These are phyloP conservation scores for Geranium rotundifolium DNA, from an alignment of 345 rosid genomes.

Conservation along the genomic window DNA sequence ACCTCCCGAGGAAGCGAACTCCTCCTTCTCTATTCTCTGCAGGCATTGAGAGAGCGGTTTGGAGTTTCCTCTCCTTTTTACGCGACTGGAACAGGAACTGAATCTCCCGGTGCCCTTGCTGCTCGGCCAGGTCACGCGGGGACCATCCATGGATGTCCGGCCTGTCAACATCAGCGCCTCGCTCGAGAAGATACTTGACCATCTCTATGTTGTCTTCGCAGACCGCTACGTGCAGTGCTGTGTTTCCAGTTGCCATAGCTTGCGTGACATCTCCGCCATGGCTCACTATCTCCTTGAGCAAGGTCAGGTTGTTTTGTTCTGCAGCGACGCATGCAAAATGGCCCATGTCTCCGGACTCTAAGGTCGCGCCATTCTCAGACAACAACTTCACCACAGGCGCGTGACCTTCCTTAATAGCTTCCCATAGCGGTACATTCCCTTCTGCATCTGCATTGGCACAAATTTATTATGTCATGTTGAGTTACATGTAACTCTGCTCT, in stretches of 20 bases:
- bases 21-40: slow-evolving; percentile 31
- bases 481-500: too few species aligned
- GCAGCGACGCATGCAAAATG: slow-evolving; percentile 68
- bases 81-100: slow-evolving; percentile 36
- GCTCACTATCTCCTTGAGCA: slow-evolving; percentile 49
- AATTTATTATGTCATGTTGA: too few species aligned
- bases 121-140: slow-evolving; percentile 72
- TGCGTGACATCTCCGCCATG: slow-evolving; percentile 55
- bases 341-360: slow-evolving; percentile 65
- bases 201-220: slow-evolving; percentile 67
- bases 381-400: slow-evolving; percentile 38
- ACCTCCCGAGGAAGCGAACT: slow-evolving; percentile 38
- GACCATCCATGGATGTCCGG: slow-evolving; percentile 71
- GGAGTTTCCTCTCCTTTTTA: slow-evolving; percentile 16
- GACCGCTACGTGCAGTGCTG: slow-evolving; percentile 82
- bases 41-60: slow-evolving; percentile 22
- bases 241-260: slow-evolving; percentile 40
- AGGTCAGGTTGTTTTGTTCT: slow-evolving; percentile 48
- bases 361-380: slow-evolving; percentile 33
- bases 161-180: slow-evolving; percentile 58
- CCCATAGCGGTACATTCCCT: slow-evolving; percentile 79
- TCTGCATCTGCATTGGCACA: slow-evolving; percentile 43
- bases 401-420: slow-evolving; percentile 65
- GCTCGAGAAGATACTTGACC: slow-evolving; percentile 57
- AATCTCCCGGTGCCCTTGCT: slow-evolving; percentile 89